These are phyloP conservation scores for Ustilago tritici DNA, from an alignment of 1,284 basidiomycete species.

Conservation along the genomic window DNA sequence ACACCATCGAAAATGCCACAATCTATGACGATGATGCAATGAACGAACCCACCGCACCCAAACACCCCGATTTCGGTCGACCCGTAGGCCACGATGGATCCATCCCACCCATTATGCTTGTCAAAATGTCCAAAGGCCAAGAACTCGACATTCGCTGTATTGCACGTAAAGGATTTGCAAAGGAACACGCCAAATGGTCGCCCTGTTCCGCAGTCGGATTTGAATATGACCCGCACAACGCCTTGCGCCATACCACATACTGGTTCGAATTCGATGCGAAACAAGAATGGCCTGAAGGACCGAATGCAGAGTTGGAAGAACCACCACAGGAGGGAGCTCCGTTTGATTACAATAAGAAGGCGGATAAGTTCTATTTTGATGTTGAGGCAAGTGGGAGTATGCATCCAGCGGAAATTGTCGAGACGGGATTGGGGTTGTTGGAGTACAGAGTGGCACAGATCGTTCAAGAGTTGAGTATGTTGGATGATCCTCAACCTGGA, in stretches of 20 bases:
- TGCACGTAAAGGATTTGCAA: constrained; percentile 97
- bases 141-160: constrained; percentile 87
- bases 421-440: constrained; percentile 63
- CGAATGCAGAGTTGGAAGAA: constrained; percentile 66
- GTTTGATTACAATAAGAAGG: constrained; percentile 63
- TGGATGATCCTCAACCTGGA: constrained; percentile 52
- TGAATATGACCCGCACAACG: constrained; percentile 99
- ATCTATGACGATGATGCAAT: constrained; percentile 54
- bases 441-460: constrained; percentile 66
- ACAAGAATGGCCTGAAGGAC: constrained; percentile 65
- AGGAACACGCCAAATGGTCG: constrained; percentile 99
- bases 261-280: constrained; percentile 81
- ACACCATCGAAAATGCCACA: constrained; percentile 49
- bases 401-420: constrained; percentile 66
- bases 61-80: constrained; percentile 79
- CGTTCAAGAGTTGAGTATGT: constrained; percentile 65
- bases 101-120: constrained; percentile 77
- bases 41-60: constrained; percentile 51
- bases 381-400: constrained; percentile 66
- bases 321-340: constrained; percentile 61
- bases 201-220: constrained; percentile 94
- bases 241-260: constrained; percentile 91
- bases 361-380: constrained; percentile 67
- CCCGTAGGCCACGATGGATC: constrained; percentile 80
- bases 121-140: constrained; percentile 93